These are phyloP conservation scores for Fusarium brevicatenulatum DNA, from an alignment of 2,329 filamentous ascomycete genomes.

Conservation along the genomic window DNA sequence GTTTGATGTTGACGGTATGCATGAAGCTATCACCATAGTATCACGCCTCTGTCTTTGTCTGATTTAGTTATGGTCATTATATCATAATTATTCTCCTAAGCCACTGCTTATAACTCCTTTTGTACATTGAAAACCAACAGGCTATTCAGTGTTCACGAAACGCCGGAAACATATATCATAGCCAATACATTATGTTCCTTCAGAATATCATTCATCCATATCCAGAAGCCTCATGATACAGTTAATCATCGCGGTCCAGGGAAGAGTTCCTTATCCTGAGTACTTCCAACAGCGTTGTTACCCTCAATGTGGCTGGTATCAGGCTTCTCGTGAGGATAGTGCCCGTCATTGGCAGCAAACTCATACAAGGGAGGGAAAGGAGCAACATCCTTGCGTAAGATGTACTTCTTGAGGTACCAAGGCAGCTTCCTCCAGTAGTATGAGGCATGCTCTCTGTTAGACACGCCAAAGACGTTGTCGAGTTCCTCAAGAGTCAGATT, in stretches of 20 bases:
- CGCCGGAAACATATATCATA: no score
- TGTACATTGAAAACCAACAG: accelerated
- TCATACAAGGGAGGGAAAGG: slow-evolving; percentile 48
- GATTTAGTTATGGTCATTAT: background rate
- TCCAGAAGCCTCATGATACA: accelerated
- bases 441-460: slow-evolving; percentile 45
- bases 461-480: slow-evolving; percentile 48
- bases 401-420: slow-evolving; percentile 48
- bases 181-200: background rate
- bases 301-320: slow-evolving; percentile 12
- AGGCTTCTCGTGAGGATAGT: slow-evolving; percentile 32
- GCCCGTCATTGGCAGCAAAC: slow-evolving; percentile 37
- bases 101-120: accelerated
- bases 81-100: accelerated
- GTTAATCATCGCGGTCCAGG: background rate
- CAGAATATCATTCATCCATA: no score
- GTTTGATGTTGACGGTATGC: accelerated
- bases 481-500: slow-evolving; percentile 50
- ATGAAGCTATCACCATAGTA: accelerated
- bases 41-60: accelerated
- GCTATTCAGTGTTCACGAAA: no score
- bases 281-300: accelerated
- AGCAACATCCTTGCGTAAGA: slow-evolving; percentile 43
- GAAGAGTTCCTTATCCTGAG: background rate
- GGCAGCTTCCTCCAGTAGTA: slow-evolving; percentile 48